A percentile compares a stretch with the other conserved stretches of the same genome.
Evolutionary conservation across 2,329 filamentous ascomycete genomes (phyloP).

Genomic region (Claviceps pusilla): DNA sequence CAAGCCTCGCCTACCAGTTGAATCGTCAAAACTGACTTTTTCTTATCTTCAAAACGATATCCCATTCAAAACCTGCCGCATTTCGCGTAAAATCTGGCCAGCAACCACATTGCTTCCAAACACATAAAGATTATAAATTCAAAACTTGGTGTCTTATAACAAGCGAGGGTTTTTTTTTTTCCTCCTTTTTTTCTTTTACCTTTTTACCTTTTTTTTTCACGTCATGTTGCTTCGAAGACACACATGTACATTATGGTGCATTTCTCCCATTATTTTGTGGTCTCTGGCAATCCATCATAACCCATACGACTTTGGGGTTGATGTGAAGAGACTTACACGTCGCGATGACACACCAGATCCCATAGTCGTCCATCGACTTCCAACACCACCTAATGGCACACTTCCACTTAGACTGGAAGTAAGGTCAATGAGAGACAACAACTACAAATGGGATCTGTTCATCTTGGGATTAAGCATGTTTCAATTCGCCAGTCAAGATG

Average conservation of each 20-base stretch:
- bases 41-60: neutral
- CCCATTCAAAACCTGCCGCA: neutral
- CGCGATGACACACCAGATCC: slow-evolving; percentile 21
- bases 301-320: slow-evolving; percentile 37
- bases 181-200: neutral
- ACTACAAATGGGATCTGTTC: slow-evolving; percentile 61
- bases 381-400: slow-evolving; percentile 22
- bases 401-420: slow-evolving; percentile 48
- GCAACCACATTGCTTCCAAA: neutral
- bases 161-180: neutral
- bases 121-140: neutral
- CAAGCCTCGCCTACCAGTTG: neutral
- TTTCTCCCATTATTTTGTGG: slow-evolving; percentile 1
- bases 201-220: neutral
- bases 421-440: slow-evolving; percentile 45
- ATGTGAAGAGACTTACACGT: slow-evolving; percentile 24
- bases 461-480: slow-evolving; percentile 60
- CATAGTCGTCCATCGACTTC: slow-evolving; percentile 30
- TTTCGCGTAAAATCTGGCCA: neutral
- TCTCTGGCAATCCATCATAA: slow-evolving; percentile 7
- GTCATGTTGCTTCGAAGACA: slow-evolving; percentile 3
- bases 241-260: neutral
- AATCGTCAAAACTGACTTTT: neutral
- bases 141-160: no score
- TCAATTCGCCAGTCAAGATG: slow-evolving; percentile 48